Base-by-base conservation (phyloP, 768 basidiomycete species). In the Chalciporus piperatus region DNA sequence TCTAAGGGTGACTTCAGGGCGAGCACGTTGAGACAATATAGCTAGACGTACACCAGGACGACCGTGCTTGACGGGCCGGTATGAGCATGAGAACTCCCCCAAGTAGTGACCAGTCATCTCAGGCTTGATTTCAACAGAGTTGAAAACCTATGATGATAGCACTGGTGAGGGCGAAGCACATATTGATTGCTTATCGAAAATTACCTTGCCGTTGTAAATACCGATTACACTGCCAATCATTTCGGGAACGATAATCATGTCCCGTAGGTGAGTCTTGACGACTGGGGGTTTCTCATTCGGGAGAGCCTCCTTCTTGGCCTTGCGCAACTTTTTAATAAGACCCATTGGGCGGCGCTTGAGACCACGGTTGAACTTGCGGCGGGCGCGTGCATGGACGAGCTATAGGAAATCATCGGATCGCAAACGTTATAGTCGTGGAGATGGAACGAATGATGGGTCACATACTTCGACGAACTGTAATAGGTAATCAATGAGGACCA, bases 71-170 rank as follows among this genome's bases (percentile, higher is more conserved):
- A 99, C 96, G 65, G 96, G 96, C 70, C 89, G 83, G 88, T 97
- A 98, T 55, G 96, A 93, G 78, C 90, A 91, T 27, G 91, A 91
- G 77, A 91, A 92, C 77, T 99, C 97, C 57, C 81, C 97, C 69
- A 98, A 93, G 79, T 99, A 98, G 84, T 96, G 95, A 53, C 97
- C 97, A 57, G 89, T 92, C 97, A 99, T 99, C 75, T 99, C 97
- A 59, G 97, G 95, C 80, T 96, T 98, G 80, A 98, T 95, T 76
- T 98, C 96, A 58, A 98, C 93, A 39, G 92, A 86, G 79, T 92
- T 93, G 81, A 93, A 93, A 55, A 87, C 85, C 89, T 92, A 38
- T 35, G 17, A 57, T 28, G 42, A 46, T 13, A 22, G 27, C 23
- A 39, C 39, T 28, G 6, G 45, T 51, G 37, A 58, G 16, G 13